Evolutionary conservation across 164 flowering plant genomes (phyloP).

Genomic region (Vitis amurensis): DNA sequence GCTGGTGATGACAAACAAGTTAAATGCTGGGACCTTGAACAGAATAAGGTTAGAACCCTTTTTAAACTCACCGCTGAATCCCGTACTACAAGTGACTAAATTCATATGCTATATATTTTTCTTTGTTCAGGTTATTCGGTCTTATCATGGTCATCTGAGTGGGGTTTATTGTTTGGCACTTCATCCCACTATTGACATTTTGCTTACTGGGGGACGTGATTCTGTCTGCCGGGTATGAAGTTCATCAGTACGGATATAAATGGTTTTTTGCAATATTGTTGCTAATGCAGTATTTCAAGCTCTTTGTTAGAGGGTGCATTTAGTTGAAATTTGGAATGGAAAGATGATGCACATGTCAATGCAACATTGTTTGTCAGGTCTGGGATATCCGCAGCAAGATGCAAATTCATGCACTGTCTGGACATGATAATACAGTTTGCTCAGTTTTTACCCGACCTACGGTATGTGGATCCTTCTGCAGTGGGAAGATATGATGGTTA

Average conservation of each 20-base stretch:
- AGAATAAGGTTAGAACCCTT: constrained; percentile 71
- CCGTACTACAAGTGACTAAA: neutral
- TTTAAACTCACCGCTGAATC: neutral
- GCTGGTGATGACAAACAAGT: constrained; percentile 99
- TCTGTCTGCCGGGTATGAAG: constrained; percentile 93
- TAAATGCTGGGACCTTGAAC: constrained; percentile 99
- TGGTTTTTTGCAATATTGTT: neutral
- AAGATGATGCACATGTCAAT: constrained; percentile 5
- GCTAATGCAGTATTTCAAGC: neutral
- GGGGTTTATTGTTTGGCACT: constrained; percentile 98
- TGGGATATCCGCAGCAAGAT: constrained; percentile 96
- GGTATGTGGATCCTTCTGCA: constrained; percentile 44
- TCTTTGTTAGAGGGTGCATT: neutral
- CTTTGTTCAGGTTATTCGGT: constrained; percentile 72
- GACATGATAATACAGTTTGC: constrained; percentile 97
- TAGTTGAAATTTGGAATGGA: neutral
- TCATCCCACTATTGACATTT: constrained; percentile 91
- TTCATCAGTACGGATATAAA: neutral
- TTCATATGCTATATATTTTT: constrained; percentile 1
- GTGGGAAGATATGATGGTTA: neutral
- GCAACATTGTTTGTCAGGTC: constrained; percentile 46
- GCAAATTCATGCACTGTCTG: constrained; percentile 90
- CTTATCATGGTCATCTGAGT: constrained; percentile 98
- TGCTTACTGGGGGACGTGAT: constrained; percentile 98
- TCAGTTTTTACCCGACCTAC: constrained; percentile 94